phyloP scores from a whole-genome alignment of 202 grass and related monocot genomes.

The Cymbopogon flexuosus region DNA sequence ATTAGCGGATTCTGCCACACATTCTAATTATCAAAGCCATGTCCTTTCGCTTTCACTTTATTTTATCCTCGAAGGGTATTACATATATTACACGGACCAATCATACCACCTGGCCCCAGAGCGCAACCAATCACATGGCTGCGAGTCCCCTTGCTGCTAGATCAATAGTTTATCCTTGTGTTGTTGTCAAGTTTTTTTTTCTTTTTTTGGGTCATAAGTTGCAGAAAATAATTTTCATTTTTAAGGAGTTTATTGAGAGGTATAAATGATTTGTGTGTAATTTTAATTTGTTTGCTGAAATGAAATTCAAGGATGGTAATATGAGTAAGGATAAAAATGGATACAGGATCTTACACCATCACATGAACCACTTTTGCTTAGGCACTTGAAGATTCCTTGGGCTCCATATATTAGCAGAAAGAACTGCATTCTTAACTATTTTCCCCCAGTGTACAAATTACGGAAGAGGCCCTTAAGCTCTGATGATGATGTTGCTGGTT shows the following conservation, averaged over 20 bases:
- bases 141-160: slow-evolving; percentile 20
- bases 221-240: background rate
- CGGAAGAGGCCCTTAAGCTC: background rate
- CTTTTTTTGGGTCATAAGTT: background rate
- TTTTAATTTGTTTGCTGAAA: background rate
- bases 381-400: slow-evolving; percentile 26
- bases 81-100: slow-evolving; percentile 37
- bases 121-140: slow-evolving; percentile 47
- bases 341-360: background rate
- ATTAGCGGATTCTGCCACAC: slow-evolving; percentile 45
- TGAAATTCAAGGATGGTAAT: background rate
- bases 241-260: background rate
- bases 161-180: slow-evolving; percentile 41
- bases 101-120: slow-evolving; percentile 43
- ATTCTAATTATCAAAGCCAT: slow-evolving; percentile 42
- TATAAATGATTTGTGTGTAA: background rate
- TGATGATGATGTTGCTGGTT: background rate
- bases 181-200: background rate
- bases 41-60: slow-evolving; percentile 42
- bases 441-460: background rate
- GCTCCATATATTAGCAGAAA: background rate
- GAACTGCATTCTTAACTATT: background rate
- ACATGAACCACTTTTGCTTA: slow-evolving; percentile 28
- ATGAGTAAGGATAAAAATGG: background rate
- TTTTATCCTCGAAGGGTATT: slow-evolving; percentile 37